A percentile compares a stretch with the other conserved stretches of the same genome.
Evolutionary conservation across 345 rosid genomes (phyloP).

Genomic region (Capsella bursapastoris): DNA sequence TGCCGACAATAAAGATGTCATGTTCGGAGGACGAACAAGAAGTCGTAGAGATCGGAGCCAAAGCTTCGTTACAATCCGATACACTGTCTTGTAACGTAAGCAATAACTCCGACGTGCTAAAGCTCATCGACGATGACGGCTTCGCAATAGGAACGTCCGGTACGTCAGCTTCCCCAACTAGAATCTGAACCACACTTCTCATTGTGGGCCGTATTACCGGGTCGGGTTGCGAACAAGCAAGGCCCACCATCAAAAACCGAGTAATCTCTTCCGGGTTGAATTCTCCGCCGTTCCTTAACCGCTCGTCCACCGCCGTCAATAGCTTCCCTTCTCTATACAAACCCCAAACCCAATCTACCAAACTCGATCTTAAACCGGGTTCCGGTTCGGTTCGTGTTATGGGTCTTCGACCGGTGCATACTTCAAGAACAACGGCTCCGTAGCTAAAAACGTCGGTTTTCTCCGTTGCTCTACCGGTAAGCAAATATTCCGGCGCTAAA

Average conservation of each 20-base stretch:
- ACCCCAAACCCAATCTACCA: slow-evolving; percentile 99
- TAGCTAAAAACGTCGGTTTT: slow-evolving; percentile 93
- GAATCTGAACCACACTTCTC: slow-evolving; percentile 89
- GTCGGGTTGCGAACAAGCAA: slow-evolving; percentile 96
- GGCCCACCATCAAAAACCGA: slow-evolving; percentile 74
- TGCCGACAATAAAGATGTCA: slow-evolving; percentile 48
- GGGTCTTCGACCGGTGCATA: slow-evolving; percentile 82
- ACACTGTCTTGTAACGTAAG: slow-evolving; percentile 84
- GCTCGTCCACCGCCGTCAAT: slow-evolving; percentile 67
- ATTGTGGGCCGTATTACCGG: slow-evolving; percentile 78
- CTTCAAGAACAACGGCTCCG: slow-evolving; percentile 93
- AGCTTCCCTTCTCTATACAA: slow-evolving; percentile 81
- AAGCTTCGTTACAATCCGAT: slow-evolving; percentile 76
- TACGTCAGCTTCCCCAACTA: slow-evolving; percentile 82
- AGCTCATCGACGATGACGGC: slow-evolving; percentile 79
- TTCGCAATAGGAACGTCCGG: slow-evolving; percentile 83
- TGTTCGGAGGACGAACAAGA: slow-evolving; percentile 74
- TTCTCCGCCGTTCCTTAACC: slow-evolving; percentile 49
- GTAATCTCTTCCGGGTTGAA: slow-evolving; percentile 63
- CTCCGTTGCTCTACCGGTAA: slow-evolving; percentile 89
- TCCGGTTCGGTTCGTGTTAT: slow-evolving; percentile 57
- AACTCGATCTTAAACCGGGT: slow-evolving; percentile 55
- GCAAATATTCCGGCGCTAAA: slow-evolving; percentile 89
- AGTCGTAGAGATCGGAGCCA: slow-evolving; percentile 47
- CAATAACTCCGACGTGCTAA: slow-evolving; percentile 82